Evolutionary conservation across 805 yeast genomes (phyloP), one percentile per base, ranked within the genome.

Genomic region (Metschnikowia arizonensis): DNA sequence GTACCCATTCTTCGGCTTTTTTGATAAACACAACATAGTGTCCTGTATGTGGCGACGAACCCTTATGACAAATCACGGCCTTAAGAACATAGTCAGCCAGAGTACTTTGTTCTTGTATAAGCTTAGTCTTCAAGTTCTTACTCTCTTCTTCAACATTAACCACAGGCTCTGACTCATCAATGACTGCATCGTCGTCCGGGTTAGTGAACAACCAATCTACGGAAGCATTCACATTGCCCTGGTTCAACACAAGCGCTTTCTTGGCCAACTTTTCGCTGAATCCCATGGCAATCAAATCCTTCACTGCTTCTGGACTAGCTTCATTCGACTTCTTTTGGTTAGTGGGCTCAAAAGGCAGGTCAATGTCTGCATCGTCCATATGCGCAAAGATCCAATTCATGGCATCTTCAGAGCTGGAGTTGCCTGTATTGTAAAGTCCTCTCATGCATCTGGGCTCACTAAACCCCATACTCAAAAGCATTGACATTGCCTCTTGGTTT

Each of bases 341-440:
- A 48, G 25, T 32, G 9, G 65, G 56, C 1, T 53, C 64, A 19
- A 85, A 72, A 1, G 87, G 84, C 5, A 66, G 79, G 60, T 90
- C 95, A 35, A 90, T 76, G 56, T 79, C 85, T 1, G 82, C 60
- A 61, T 88, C 97, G 19, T 90, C 97, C 83, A 88, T 79, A 58
- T 90, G 96, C 17, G 77, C 85, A 58, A 93, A 83, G 5, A 93
- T 61, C 96, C 97, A 88, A 55, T 88, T 86, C 85, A 86, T 82
- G 0, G 97, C 96, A 5, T 74, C 73, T 51, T 91, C 97, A 0
- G 67, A 64, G 49, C 69, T 58, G 0, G 63, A 52, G 55, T 89
- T 89, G 0, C 88, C 91, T 0, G 96, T 88, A 17, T 77, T 66
- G 54, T 73, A 83, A 29, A 91, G 68, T 0, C 91, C 96, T 54